Base-by-base conservation (phyloP, 2,329 filamentous ascomycete species). In the Penicillium sp. region DNA sequence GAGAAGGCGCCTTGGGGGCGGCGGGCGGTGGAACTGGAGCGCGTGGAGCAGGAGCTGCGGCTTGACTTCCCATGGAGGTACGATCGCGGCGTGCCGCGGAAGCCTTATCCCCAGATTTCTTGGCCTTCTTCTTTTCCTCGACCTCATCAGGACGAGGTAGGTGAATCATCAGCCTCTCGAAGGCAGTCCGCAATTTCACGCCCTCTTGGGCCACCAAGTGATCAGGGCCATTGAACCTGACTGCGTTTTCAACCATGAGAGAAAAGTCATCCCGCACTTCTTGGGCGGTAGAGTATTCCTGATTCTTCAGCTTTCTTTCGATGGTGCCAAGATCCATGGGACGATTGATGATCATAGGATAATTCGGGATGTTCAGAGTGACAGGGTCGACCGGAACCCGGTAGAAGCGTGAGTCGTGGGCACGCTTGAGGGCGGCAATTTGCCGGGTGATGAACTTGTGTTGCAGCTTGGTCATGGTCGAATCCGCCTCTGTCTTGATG, bases 251-350 rank as follows among this genome's bases (percentile, higher is more conserved):
- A 53, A 91, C 81, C 66, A 98, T 85, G 46, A 90, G 76, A 29
- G 83, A 73, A 44, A 96, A 78, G 60, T 95, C 90, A 39, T 76
- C 74, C 58, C 84, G 82, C 63, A 95, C 85, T 4, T 82, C 82
- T 43, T 84, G 81, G n/a, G 90, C 77, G 5, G 79, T 82, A 7
- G 69, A 62, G 66, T 96, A 97, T 41, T 77, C 70, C 45, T 80
- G 78, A 28, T 81, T 77, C 61, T 88, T 88, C 33, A 97, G 69
- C 56, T 87, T 90, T 45, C 78, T 76, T 63, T 97, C 91, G 62
- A 98, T 87, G 8, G 85, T 85, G 35, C 79, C 77, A 34, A 98
- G 78, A 67, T 97, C 91, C 76, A 95, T 90, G 0, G 90, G 90
- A 28, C 84, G 78, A 34, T 83, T 80, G 57, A 97, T 83, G 33